Evolutionary conservation across 2,329 filamentous ascomycete species (phyloP), one percentile per base, ranked within the genome.

Genomic region (Trichoderma koningii): DNA sequence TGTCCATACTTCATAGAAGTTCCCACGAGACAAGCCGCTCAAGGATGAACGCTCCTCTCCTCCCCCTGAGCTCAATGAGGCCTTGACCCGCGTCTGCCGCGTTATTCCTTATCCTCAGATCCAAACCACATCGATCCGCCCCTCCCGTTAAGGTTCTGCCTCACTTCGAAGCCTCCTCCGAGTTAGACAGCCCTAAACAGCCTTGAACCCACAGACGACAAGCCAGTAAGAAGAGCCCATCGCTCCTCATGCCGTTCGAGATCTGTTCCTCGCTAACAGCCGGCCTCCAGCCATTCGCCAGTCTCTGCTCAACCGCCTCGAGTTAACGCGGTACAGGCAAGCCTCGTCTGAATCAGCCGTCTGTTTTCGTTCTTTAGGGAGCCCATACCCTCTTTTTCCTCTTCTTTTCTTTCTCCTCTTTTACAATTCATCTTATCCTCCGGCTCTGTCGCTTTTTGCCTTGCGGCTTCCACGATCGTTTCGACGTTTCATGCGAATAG

Each of bases 121-220:
- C 12, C 34, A 38, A 14, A 3, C 34, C 34, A 38, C 34, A 14
- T 38, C 9, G 3, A 12, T 38, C 34, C 34, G 14, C 34, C 12
- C 34, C 34, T 14, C 34, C 34, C 12, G 55, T 47, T 63, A 55
- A 55, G 21, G 26, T 63, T 63, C 55, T 19, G 21, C 6, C 34
- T 38, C 12, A 14, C 34, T 23, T 55, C 60, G 23, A 9, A 15
- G 14, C 50, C 41, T 12, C 50, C 34, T 14, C 12, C 4, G 7
- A 12, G 15, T n/a, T 28, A 50, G 38, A 9, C 7, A 7, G 42
- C 50, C 28, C 3, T 12, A 50, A 38, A 26, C n/a, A 19, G n/a
- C 19, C 28, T 3, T 42, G 19, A 23, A 34, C 12, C 12, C 7
- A n/a, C 7, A n/a, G 23, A 10, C 21, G 3, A 26, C 10, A 47